Conservation (phyloP, 345 rosid species). For the Durio zibethinus region DNA sequence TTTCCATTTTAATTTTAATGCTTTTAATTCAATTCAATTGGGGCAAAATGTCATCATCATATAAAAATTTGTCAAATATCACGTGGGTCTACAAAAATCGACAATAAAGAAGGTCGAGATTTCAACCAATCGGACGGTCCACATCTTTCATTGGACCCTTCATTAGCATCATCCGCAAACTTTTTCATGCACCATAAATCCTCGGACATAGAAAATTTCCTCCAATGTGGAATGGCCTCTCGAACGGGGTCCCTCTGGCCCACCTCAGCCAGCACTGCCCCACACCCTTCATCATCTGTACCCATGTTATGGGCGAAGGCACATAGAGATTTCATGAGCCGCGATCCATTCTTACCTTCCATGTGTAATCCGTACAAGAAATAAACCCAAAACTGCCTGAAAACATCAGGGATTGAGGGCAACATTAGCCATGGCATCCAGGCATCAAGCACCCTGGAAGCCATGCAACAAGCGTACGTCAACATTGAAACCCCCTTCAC, state of each 20-base stretch:
- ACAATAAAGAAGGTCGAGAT: constrained; percentile 31
- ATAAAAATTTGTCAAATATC: constrained; percentile 43
- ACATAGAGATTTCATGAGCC: constrained; percentile 57
- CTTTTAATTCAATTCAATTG: not conserved
- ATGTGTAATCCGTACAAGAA: constrained; percentile 59
- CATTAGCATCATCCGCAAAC: constrained; percentile 16
- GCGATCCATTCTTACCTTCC: constrained; percentile 50
- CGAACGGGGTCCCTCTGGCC: constrained; percentile 51
- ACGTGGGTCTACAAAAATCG: constrained; percentile 74
- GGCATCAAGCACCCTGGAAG: constrained; percentile 54
- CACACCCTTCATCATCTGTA: constrained; percentile 57
- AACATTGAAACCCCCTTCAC: constrained; percentile 54
- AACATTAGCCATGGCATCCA: constrained; percentile 66
- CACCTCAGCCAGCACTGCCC: constrained; percentile 61
- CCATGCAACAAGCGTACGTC: constrained; percentile 44
- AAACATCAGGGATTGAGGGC: constrained; percentile 72
- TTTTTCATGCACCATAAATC: constrained; percentile 75
- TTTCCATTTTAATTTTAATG: not conserved
- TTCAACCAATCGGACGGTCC: constrained; percentile 41
- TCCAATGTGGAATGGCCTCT: constrained; percentile 65
- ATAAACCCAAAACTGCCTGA: constrained; percentile 57
- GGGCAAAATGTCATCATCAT: too few species aligned
- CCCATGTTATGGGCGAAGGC: constrained; percentile 63
- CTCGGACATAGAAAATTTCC: constrained; percentile 56
- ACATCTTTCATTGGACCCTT: not conserved